Evolutionary conservation across 306 rosid genomes (phyloP).

Genomic region (Quercus robur): DNA sequence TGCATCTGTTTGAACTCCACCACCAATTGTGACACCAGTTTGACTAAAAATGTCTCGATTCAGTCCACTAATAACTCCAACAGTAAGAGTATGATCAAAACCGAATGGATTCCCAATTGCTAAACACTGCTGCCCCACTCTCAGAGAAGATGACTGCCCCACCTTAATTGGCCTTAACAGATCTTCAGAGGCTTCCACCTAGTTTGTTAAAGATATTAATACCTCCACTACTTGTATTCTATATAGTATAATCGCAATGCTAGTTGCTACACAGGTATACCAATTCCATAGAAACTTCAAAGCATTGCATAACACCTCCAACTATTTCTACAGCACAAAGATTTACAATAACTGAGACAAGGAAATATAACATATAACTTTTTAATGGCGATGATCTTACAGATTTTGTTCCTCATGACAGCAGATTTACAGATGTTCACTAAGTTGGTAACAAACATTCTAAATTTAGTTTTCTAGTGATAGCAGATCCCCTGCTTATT

Average conservation of each 20-base stretch:
- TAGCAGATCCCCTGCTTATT: neutral
- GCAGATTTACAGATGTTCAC: too few relatives aligned
- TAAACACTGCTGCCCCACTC: constrained; percentile 95
- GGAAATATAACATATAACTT: too few relatives aligned
- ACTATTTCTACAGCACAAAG: neutral
- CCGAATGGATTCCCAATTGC: constrained; percentile 99
- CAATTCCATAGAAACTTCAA: too few relatives aligned
- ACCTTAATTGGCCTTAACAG: constrained; percentile 70
- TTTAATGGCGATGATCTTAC: too few relatives aligned
- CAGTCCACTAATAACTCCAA: constrained; percentile 91
- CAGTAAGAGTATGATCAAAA: constrained; percentile 95
- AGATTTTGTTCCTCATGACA: too few relatives aligned
- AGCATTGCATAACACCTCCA: too few relatives aligned
- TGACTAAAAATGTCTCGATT: constrained; percentile 86
- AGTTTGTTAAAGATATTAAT: constrained; percentile 23
- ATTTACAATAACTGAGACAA: too few relatives aligned
- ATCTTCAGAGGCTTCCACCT: constrained; percentile 85
- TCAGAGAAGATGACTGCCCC: constrained; percentile 73
- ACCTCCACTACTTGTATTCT: neutral
- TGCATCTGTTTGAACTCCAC: constrained; percentile 97
- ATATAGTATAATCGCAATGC: neutral
- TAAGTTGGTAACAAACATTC: neutral
- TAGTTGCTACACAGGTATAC: neutral
- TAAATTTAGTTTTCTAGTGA: neutral
- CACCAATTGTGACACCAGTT: constrained; percentile 91